Evolutionary conservation across 306 rosid species (phyloP).

Genomic region (Ormosia semicastrata): DNA sequence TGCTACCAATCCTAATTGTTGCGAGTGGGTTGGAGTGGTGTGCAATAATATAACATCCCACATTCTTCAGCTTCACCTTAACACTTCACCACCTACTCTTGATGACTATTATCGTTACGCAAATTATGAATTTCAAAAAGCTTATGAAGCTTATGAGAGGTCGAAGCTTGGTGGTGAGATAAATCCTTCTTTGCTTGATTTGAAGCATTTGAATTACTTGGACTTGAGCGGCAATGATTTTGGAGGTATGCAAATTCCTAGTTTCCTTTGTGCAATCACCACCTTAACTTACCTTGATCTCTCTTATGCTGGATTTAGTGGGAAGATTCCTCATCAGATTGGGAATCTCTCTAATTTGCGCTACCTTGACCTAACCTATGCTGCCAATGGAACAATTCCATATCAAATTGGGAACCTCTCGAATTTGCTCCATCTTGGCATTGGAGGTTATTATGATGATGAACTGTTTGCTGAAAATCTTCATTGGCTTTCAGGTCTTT

Average conservation of each 20-base stretch:
- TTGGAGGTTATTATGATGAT: background rate
- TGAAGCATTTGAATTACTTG: background rate
- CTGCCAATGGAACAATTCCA: background rate
- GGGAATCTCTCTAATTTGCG: too few species aligned
- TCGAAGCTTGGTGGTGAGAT: background rate
- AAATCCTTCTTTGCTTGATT: background rate
- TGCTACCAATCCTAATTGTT: too few species aligned
- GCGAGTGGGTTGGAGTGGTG: background rate
- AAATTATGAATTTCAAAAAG: too few species aligned
- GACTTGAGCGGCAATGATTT: conserved; percentile 1
- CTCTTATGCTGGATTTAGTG: background rate
- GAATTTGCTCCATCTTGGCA: background rate
- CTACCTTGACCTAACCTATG: background rate
- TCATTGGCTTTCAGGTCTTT: background rate
- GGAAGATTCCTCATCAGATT: background rate
- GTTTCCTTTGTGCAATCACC: too few species aligned
- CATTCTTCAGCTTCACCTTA: conserved; percentile 4
- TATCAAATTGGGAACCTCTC: conserved; percentile 18
- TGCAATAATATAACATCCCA: conserved; percentile 17
- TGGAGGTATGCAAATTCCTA: background rate
- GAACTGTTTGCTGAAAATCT: background rate
- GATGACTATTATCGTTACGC: too few species aligned
- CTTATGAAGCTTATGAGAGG: background rate
- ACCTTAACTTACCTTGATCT: too few species aligned
- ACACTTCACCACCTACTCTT: too few species aligned